These are phyloP conservation scores for Xylaria hypoxylon DNA, from an alignment of 2,329 filamentous ascomycete species.

Conservation along the genomic window DNA sequence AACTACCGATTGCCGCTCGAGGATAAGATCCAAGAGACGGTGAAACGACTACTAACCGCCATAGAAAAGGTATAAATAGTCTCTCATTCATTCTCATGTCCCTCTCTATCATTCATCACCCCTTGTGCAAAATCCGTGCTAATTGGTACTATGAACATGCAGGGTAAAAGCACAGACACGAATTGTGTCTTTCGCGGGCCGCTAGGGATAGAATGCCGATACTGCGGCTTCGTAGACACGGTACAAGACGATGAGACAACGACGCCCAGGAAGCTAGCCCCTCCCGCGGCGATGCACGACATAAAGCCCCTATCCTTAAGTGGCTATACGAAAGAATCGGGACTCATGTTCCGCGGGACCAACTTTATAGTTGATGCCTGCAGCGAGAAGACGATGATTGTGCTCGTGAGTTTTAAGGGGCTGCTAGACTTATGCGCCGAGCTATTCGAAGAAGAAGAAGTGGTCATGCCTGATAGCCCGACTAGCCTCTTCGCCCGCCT, in stretches of 20 bases:
- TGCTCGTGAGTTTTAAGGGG: constrained; percentile 36
- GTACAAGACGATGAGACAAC: constrained; percentile 17
- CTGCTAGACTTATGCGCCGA: constrained; percentile 35
- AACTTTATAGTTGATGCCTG: constrained; percentile 44
- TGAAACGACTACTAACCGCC: not conserved
- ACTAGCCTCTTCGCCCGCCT: constrained; percentile 9
- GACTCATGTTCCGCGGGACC: constrained; percentile 40
- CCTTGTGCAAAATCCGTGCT: not conserved
- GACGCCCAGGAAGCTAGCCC: constrained; percentile 37
- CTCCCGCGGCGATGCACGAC: constrained; percentile 46
- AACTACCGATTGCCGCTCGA: constrained; percentile 19
- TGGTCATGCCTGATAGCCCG: constrained; percentile 12
- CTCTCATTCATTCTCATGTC: not conserved
- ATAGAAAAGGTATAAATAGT: constrained; percentile 8
- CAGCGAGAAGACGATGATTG: constrained; percentile 35
- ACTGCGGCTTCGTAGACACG: constrained; percentile 42
- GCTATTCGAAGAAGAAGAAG: constrained; percentile 23
- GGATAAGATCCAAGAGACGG: constrained; percentile 12
- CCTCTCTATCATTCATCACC: not conserved
- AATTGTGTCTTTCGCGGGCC: constrained; percentile 22
- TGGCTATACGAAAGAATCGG: constrained; percentile 26
- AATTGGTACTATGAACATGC: not conserved
- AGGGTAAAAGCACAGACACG: not conserved
- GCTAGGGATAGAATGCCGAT: constrained; percentile 41
- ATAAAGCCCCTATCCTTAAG: constrained; percentile 11